Conservation (phyloP, 371 early-diverging fungal species). For the Apophysomyces sp. region DNA sequence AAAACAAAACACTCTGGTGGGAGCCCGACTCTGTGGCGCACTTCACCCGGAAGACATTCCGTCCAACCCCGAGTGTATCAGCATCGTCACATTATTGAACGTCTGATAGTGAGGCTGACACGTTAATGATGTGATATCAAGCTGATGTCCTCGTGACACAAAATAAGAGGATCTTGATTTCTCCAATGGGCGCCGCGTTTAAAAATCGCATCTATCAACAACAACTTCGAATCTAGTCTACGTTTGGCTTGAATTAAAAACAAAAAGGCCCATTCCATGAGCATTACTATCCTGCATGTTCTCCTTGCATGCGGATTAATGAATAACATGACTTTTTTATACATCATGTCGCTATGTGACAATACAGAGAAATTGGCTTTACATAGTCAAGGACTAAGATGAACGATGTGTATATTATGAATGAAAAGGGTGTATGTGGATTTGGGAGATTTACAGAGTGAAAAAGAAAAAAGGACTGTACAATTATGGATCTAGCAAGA, state of each 20-base stretch:
- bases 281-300: conserved; percentile 1
- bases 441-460: not conserved
- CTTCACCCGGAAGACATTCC: not conserved
- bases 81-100: not conserved
- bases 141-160: too few species aligned
- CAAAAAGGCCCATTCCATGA: not conserved
- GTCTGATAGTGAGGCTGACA: not conserved
- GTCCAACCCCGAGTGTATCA: not conserved
- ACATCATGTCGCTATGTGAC: too few species aligned
- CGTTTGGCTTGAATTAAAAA: conserved; percentile 1
- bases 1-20: not conserved
- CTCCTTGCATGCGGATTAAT: conserved; percentile 3
- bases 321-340: not conserved
- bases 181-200: not conserved
- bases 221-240: not conserved
- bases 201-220: not conserved
- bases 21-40: not conserved
- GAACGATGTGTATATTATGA: not conserved
- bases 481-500: conserved; percentile 1
- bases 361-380: too few species aligned
- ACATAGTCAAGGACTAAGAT: too few species aligned
- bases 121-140: not conserved
- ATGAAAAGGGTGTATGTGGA: not conserved
- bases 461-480: not conserved
- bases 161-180: not conserved